Percentiles rank a stretch among this genome's conserved stretches.
These are phyloP conservation scores for Xylaria sp. DNA, from an alignment of 2,329 filamentous ascomycete species.

Conservation along the genomic window DNA sequence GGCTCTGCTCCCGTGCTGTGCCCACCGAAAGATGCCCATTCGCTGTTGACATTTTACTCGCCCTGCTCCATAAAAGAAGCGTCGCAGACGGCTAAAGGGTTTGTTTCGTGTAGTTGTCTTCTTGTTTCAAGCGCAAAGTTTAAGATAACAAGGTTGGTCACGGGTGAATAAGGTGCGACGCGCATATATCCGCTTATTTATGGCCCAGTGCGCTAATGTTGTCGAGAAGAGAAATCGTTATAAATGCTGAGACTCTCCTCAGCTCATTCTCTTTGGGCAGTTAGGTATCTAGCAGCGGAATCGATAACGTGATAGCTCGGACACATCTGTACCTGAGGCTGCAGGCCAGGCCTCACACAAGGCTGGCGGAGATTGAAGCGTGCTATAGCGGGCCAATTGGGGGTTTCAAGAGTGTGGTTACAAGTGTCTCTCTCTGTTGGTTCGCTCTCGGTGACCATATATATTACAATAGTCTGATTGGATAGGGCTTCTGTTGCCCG, in stretches of 20 bases:
- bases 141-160: background rate
- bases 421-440: conserved; percentile 3
- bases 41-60: conserved; percentile 20
- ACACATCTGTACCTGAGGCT: background rate
- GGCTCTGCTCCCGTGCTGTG: conserved; percentile 23
- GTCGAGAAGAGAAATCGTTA: background rate
- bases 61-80: background rate
- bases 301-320: background rate
- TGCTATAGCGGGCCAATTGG: conserved; percentile 1
- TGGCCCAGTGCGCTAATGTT: background rate
- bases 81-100: background rate
- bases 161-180: background rate
- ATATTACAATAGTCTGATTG: conserved; percentile 11
- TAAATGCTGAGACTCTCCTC: background rate
- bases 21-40: conserved; percentile 5
- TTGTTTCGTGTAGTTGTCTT: background rate
- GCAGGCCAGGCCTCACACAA: conserved; percentile 4
- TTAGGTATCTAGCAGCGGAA: background rate
- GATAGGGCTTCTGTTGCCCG: conserved; percentile 4
- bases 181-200: background rate
- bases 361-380: background rate
- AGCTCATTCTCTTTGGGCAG: background rate
- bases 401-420: background rate
- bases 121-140: conserved; percentile 3
- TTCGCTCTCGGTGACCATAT: conserved; percentile 12